Evolutionary conservation across 129 eudicot genomes (phyloP), one percentile per base, ranked within the genome.

Genomic region (Flaveria robusta): DNA sequence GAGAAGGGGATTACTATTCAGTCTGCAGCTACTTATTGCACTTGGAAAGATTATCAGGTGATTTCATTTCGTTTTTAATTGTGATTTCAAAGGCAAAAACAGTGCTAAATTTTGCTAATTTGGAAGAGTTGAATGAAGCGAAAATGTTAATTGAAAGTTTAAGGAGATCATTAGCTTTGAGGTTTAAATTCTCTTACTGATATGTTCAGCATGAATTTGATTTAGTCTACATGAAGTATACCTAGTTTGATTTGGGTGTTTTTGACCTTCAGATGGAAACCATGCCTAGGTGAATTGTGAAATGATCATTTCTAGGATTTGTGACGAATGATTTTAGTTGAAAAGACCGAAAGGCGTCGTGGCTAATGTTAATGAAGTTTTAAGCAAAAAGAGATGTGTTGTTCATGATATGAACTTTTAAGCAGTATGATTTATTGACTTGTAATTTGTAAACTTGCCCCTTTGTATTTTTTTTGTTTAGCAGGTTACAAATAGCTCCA

Each of bases 1-100:
- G 97, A 94, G 76, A 94, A 94, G 70, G 98, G 98, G 83, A 94
- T 94, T 62, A 94, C 97, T 2, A 94, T 91, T 43, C 96, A 93
- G 76, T 93, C 98, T 66, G 98, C 98, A 9, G 98, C 97, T 68
- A 93, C 98, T 62, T 93, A 93, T 78, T 93, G 98, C 79, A 90
- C 86, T 62, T 93, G 98, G 98, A 93, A 87, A 64, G 98, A 86
- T 68, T 87, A 81, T 69, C 98, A 93, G 98, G 98, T 90, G 2
- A 15, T 20, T 23, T 72, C 45, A 20, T 19, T 77, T 66, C 14
- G 11, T 39, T 56, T 34, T 11, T 19, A 41, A 71, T 62, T 41
- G 39, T 45, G 39, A 34, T 34, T 34, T 0, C 5, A 34, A 34
- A 34, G 5, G 39, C 39, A 34, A 34, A 34, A 34, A 34, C 39